A percentile compares a stretch with the other conserved stretches of the same genome.
Conservation (phyloP, 768 basidiomycete species). For the Coprinopsis strossmayeri region DNA sequence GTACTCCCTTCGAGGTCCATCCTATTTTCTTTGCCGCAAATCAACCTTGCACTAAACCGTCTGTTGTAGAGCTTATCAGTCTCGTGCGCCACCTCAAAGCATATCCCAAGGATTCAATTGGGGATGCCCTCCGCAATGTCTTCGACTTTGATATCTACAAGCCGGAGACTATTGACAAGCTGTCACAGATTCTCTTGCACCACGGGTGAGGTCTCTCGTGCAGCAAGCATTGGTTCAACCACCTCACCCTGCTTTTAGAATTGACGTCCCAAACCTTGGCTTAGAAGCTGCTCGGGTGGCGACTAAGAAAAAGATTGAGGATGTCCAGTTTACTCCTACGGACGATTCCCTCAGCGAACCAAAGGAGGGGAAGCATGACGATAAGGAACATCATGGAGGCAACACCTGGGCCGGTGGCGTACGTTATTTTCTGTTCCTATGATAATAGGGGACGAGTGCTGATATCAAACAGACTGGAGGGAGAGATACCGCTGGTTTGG, state of each 20-base stretch:
- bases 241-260: slow-evolving; percentile 23
- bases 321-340: slow-evolving; percentile 52
- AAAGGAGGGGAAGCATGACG: slow-evolving; percentile 58
- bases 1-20: slow-evolving; percentile 56
- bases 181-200: slow-evolving; percentile 49
- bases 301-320: slow-evolving; percentile 45
- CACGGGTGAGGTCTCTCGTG: slow-evolving; percentile 39
- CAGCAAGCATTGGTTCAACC: neutral
- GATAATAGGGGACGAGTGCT: neutral
- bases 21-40: neutral
- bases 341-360: slow-evolving; percentile 44
- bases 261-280: slow-evolving; percentile 48
- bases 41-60: neutral
- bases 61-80: slow-evolving; percentile 51
- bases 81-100: slow-evolving; percentile 57
- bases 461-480: slow-evolving; percentile 45
- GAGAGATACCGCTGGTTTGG: slow-evolving; percentile 59
- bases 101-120: slow-evolving; percentile 52
- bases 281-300: slow-evolving; percentile 52
- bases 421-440: slow-evolving; percentile 13
- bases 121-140: slow-evolving; percentile 54
- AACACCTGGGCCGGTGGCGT: slow-evolving; percentile 66
- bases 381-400: slow-evolving; percentile 56
- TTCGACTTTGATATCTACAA: slow-evolving; percentile 70
- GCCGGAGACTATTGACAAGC: slow-evolving; percentile 56